A percentile compares a stretch with the other conserved stretches of the same genome.
Conservation (phyloP, 2,329 filamentous ascomycete species). For the Fusarium fracticaudum region DNA sequence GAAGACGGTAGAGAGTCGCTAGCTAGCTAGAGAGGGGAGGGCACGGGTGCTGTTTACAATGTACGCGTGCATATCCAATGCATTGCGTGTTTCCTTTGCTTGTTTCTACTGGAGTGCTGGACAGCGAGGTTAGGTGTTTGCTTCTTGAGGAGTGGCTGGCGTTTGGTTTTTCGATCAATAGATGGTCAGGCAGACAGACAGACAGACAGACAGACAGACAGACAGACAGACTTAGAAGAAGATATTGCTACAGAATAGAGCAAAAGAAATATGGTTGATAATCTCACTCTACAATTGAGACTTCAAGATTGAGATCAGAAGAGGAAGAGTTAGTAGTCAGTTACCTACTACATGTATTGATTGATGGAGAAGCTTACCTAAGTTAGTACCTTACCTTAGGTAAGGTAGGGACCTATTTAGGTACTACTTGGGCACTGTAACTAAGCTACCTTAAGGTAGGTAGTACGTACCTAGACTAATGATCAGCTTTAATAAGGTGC, state of each 20-base stretch:
- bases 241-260: neutral
- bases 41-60: neutral
- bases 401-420: no score
- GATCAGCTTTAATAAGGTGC: neutral
- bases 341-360: neutral
- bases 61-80: neutral
- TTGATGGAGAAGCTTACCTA: neutral
- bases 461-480: no score
- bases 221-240: neutral
- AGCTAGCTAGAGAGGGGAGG: neutral
- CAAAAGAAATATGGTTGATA: neutral
- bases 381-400: no score
- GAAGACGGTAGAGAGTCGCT: conserved; percentile 39
- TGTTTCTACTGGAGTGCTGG: neutral
- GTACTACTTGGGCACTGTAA: no score
- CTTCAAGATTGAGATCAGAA: neutral
- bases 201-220: neutral
- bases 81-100: neutral
- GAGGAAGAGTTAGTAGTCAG: neutral
- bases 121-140: neutral
- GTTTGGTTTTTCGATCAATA: neutral
- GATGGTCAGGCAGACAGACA: neutral
- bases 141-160: neutral
- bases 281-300: neutral
- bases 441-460: no score